These are phyloP conservation scores for Fraxinus nigra DNA, from an alignment of 305 asterid genomes.

Conservation along the genomic window DNA sequence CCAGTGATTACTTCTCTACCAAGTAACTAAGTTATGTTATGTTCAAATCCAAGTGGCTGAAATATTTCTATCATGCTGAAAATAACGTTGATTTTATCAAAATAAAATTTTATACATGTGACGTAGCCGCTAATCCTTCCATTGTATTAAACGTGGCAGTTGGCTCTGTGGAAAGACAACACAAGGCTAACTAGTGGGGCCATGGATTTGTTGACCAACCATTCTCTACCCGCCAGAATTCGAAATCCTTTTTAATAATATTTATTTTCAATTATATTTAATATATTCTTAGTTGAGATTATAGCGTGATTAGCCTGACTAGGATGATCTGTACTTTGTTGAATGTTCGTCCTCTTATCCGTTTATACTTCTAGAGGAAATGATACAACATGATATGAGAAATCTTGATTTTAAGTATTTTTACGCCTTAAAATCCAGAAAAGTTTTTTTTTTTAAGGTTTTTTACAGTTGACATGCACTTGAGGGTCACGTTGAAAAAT, in stretches of 20 bases:
- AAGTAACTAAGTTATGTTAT: not conserved
- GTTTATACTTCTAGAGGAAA: not conserved
- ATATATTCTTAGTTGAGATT: not conserved
- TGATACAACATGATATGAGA: not conserved
- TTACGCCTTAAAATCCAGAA: not conserved
- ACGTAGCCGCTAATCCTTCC: not conserved
- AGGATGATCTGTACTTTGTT: not conserved
- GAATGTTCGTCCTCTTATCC: not conserved
- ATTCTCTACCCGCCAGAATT: constrained; percentile 52
- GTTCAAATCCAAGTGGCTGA: constrained; percentile 17
- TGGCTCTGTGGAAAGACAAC: not conserved
- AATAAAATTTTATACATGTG: not conserved
- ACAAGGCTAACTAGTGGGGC: not conserved
- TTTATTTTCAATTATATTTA: not conserved
- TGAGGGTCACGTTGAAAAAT: not conserved
- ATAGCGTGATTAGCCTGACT: not conserved
- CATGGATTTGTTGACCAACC: constrained; percentile 40
- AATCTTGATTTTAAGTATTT: not conserved
- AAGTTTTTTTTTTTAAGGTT: no score
- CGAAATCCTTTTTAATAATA: constrained; percentile 20
- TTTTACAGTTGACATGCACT: not conserved
- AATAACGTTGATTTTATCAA: not conserved
- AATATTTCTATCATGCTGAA: not conserved
- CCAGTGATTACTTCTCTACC: not conserved
- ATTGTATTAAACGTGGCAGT: not conserved